Base-by-base conservation (phyloP, 495 filamentous ascomycete species). In the Diplogelasinospora grovesii region DNA sequence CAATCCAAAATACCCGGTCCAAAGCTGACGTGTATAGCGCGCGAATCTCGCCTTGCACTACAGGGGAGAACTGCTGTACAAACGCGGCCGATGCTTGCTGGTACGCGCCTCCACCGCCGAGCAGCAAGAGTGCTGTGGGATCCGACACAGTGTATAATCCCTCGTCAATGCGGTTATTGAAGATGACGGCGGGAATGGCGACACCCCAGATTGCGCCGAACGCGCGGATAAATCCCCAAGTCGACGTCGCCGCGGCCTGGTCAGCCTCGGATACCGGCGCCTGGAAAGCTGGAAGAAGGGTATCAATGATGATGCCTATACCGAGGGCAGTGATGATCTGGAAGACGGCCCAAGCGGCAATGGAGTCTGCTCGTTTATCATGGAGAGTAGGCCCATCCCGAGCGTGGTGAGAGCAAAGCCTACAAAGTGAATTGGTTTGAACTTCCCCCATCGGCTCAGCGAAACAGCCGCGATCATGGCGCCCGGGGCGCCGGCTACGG, bases 181-280 rank as follows among this genome's bases (percentile, higher is more conserved):
- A 76, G 5, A 74, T 59, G 0, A 61, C 61, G 0, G 64, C 52
- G 3, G 74, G 65, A 22, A 77, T 61, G 2, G 70, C 49, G 0
- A 70, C 61, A 5, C 69, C 72, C 71, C 71, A 75, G 22, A 75
- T 59, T 19, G 42, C 37, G 1, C 71, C 73, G 27, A 74, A 71
- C 24, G 43, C 57, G 9, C 71, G 60, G 3, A 72, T 39, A 35
- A 75, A 74, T 0, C 47, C 44, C 59, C 60, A 77, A 1, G 58
- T 64, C 0, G 48, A 57, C 0, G 66, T 73, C 1, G 66, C 60
- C 4, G 52, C 42, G 0, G 65, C 70, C 3, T 48, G 42, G 30
- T 75, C 65, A 1, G 50, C 31, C 20, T 69, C 63, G 1, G 57
- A 39, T 5, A 66, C 26, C 5, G 39, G 38, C 0, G 63, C 66